phyloP scores from a whole-genome alignment of 345 rosid genomes.

The Gossypium rotundifolium region DNA sequence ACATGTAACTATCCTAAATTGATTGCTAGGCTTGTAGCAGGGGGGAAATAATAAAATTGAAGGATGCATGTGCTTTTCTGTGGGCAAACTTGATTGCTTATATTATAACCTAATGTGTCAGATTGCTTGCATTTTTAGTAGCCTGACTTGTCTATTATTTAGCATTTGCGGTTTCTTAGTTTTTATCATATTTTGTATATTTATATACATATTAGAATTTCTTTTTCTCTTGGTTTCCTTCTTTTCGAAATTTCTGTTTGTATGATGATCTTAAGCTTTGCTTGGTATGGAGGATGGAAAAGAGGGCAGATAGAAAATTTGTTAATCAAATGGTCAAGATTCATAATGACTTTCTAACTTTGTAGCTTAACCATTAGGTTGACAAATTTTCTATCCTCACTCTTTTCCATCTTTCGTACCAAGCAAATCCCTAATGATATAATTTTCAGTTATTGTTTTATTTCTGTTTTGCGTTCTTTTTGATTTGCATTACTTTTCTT shows the following conservation, averaged over 20 bases:
- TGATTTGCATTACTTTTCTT: neutral
- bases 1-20: neutral
- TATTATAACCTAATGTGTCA: neutral
- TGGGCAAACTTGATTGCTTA: slow-evolving; percentile 1
- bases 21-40: neutral
- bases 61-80: neutral
- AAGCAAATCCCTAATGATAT: too few relatives aligned
- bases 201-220: neutral
- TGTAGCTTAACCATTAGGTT: too few relatives aligned
- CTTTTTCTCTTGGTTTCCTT: neutral
- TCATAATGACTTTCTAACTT: too few relatives aligned
- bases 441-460: neutral
- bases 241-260: neutral
- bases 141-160: neutral
- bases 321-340: too few relatives aligned
- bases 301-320: too few relatives aligned
- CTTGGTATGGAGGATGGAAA: too few relatives aligned
- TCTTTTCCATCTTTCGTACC: too few relatives aligned
- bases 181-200: neutral
- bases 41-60: neutral
- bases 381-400: too few relatives aligned
- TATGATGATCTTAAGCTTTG: neutral
- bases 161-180: neutral
- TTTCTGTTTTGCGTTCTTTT: neutral
- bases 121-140: neutral